Evolutionary conservation across 2,329 filamentous ascomycete species (phyloP), one percentile per base, ranked within the genome.

Genomic region (Tothia fuscella): DNA sequence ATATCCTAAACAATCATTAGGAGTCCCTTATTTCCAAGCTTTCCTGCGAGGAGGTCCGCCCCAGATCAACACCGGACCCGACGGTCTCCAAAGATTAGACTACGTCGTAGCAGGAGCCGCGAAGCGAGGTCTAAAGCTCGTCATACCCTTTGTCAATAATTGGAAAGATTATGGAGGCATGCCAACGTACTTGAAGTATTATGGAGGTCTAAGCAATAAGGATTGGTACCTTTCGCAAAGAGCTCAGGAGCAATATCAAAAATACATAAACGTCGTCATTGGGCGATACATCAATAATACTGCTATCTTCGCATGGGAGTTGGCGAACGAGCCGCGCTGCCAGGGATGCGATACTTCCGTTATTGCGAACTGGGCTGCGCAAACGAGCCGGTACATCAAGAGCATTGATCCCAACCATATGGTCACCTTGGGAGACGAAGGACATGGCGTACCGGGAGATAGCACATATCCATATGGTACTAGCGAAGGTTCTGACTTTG

Each of bases 151-250:
- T 32, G 74, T 81, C 42, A 82, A 82, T 60, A 75, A 82, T 59
- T 83, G 78, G 77, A 64, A 64, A 34, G 79, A 82, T 51, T 81
- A 79, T 32, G 77, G 77, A 21, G 76, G 77, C 36, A 78, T 80
- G 59, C 62, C 65, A 9, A 70, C 71, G 2, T 80, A 79, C 50
- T 13, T 24, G 12, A 24, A 31, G 17, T 43, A 39, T 24, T 37
- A 33, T 19, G 17, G n/a, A 17, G 14, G 16, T 13, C 21, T 21
- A 38, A 55, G 55, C 42, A 63, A 72, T 44, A 63, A 62, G 12
- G 60, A 61, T 5, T 82, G 75, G 67, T 82, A 77, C 58, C 73
- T 68, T 16, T 68, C 71, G 49, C 50, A 61, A 0, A 48, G 50
- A 38, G 58, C 57, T 36, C 58, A 63, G 56, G 51, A 61, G 0